phyloP scores from a whole-genome alignment of 768 basidiomycete genomes.

The Cyathus striatus region DNA sequence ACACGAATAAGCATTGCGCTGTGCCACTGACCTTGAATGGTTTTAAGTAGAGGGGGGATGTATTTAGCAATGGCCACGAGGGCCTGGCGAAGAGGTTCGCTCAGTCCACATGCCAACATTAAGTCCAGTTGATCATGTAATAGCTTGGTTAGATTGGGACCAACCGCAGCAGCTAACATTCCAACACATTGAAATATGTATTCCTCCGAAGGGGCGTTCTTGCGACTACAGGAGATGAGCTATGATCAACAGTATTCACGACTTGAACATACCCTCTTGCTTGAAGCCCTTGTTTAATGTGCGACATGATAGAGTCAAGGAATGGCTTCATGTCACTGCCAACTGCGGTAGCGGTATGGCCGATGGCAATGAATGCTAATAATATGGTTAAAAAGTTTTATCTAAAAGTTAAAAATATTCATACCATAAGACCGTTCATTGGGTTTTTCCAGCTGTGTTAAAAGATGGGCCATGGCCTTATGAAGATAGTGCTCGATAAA shows the following conservation, averaged over 20 bases:
- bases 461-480: conserved; percentile 88
- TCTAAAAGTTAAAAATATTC: conserved; percentile 10
- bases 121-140: conserved; percentile 95
- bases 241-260: neutral
- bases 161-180: conserved; percentile 93
- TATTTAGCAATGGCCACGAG: conserved; percentile 78
- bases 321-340: conserved; percentile 95
- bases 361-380: conserved; percentile 91
- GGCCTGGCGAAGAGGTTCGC: conserved; percentile 82
- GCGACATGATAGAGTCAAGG: conserved; percentile 83
- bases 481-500: conserved; percentile 91
- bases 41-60: conserved; percentile 86
- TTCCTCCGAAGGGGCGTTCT: conserved; percentile 90
- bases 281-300: conserved; percentile 87
- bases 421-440: conserved; percentile 84
- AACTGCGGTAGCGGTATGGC: conserved; percentile 88
- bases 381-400: conserved; percentile 8
- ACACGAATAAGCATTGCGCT: neutral
- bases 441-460: conserved; percentile 84
- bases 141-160: conserved; percentile 91
- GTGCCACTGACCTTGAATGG: conserved; percentile 82
- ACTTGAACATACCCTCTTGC: conserved; percentile 65
- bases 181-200: conserved; percentile 97
- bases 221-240: conserved; percentile 48
- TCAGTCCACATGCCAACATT: conserved; percentile 93